phyloP scores from a whole-genome alignment of 805 yeast species.

The Ogataea minuta region DNA sequence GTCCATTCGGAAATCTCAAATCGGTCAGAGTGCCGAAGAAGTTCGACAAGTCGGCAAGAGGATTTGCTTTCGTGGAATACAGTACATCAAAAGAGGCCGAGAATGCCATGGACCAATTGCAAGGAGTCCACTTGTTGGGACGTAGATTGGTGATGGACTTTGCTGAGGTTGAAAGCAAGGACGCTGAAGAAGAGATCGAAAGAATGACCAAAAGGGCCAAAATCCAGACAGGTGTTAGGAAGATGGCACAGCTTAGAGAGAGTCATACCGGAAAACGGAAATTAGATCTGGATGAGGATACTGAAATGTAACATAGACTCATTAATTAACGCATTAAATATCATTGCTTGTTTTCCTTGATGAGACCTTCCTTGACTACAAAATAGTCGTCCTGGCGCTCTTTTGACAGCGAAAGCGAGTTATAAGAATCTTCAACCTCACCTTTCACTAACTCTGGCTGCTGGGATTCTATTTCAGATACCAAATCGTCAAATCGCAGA shows the following conservation, averaged over 20 bases:
- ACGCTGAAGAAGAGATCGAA: slow-evolving; percentile 88
- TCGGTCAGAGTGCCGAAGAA: slow-evolving; percentile 96
- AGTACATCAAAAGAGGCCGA: slow-evolving; percentile 86
- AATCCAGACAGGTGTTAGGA: slow-evolving; percentile 75
- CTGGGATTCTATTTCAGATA: slow-evolving; percentile 22
- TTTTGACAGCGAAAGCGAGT: slow-evolving; percentile 35
- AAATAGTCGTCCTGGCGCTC: slow-evolving; percentile 39
- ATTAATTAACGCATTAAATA: not conserved
- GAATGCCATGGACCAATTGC: slow-evolving; percentile 86
- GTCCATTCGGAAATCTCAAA: slow-evolving; percentile 91
- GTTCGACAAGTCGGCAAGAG: slow-evolving; percentile 91
- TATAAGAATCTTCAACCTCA: slow-evolving; percentile 43
- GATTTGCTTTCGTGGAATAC: slow-evolving; percentile 97
- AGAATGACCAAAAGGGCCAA: slow-evolving; percentile 84
- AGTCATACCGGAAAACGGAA: slow-evolving; percentile 73
- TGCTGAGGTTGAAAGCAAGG: slow-evolving; percentile 77
- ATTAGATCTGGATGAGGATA: slow-evolving; percentile 62
- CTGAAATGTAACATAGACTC: slow-evolving; percentile 11
- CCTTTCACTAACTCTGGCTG: slow-evolving; percentile 36
- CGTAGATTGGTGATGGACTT: slow-evolving; percentile 91
- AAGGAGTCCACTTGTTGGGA: slow-evolving; percentile 95
- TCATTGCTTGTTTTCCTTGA: slow-evolving; percentile 36
- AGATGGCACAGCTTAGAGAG: slow-evolving; percentile 62
- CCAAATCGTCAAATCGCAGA: slow-evolving; percentile 34
- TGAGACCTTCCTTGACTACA: slow-evolving; percentile 45